Percentiles rank a stretch among this genome's conserved stretches.
phyloP scores from a whole-genome alignment of 2,329 filamentous ascomycete genomes.

The Periconia sp. region DNA sequence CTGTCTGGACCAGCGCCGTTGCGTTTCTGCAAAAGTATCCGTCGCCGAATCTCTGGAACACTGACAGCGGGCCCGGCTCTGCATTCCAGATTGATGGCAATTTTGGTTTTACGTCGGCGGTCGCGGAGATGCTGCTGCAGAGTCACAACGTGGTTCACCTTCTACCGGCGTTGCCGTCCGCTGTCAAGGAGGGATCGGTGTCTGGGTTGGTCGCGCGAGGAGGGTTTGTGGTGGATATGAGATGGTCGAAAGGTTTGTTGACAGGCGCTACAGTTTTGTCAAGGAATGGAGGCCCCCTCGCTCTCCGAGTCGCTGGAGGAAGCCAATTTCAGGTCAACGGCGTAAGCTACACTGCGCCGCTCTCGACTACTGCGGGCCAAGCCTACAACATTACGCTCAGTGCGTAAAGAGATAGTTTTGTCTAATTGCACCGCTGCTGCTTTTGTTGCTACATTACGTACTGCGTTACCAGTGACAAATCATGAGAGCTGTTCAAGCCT shows the following conservation, averaged over 20 bases:
- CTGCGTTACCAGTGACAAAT: not conserved
- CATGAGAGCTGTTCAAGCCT: too few relatives aligned
- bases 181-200: constrained; percentile 14
- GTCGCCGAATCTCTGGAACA: constrained; percentile 1
- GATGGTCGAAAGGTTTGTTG: constrained; percentile 13
- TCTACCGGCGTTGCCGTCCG: constrained; percentile 14
- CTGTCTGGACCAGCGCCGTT: constrained; percentile 6
- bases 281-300: constrained; percentile 12
- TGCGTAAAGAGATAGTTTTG: not conserved
- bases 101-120: constrained; percentile 49
- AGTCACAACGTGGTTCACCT: constrained; percentile 14
- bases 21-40: not conserved
- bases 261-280: constrained; percentile 6
- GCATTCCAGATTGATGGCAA: constrained; percentile 54
- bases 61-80: not conserved
- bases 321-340: constrained; percentile 7
- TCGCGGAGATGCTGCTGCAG: constrained; percentile 51
- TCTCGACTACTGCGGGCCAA: constrained; percentile 1
- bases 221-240: constrained; percentile 19
- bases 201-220: constrained; percentile 17
- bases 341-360: not conserved
- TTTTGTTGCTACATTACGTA: not conserved
- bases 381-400: constrained; percentile 2
- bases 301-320: constrained; percentile 18
- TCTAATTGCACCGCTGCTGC: not conserved